phyloP scores from a whole-genome alignment of 495 filamentous ascomycete species.

The Cairneyella variabilis region DNA sequence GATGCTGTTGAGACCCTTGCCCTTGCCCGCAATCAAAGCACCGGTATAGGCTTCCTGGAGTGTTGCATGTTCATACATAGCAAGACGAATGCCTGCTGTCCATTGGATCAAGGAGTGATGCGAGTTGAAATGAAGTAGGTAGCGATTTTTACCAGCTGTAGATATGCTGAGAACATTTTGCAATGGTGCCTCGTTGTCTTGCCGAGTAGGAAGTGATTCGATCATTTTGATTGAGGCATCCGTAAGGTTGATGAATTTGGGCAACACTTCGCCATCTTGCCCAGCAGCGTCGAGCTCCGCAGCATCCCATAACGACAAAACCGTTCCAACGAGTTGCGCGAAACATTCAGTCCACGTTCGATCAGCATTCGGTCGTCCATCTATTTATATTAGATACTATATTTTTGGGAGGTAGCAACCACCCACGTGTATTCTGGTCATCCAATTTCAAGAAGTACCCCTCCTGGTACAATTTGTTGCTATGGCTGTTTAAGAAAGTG shows the following conservation, averaged over 20 bases:
- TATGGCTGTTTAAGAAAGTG: slow-evolving; percentile 88
- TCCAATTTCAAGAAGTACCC: slow-evolving; percentile 96
- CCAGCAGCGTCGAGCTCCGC: slow-evolving; percentile 85
- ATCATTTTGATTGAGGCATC: slow-evolving; percentile 99
- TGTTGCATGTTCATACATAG: slow-evolving; percentile 92
- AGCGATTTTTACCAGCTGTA: slow-evolving; percentile 92
- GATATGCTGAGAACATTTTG: slow-evolving; percentile 95
- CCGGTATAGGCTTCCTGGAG: slow-evolving; percentile 97
- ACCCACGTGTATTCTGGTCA: slow-evolving; percentile 82
- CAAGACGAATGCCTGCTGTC: slow-evolving; percentile 90
- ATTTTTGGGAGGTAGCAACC: neutral
- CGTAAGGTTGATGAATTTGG: slow-evolving; percentile 94
- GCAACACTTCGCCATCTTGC: slow-evolving; percentile 77
- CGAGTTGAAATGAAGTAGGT: slow-evolving; percentile 93
- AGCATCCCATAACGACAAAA: slow-evolving; percentile 94
- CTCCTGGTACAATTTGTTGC: slow-evolving; percentile 95
- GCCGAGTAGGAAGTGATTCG: slow-evolving; percentile 80
- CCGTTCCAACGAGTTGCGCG: slow-evolving; percentile 91
- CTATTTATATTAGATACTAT: slow-evolving; percentile 49
- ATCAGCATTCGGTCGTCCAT: slow-evolving; percentile 80
- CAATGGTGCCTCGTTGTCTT: slow-evolving; percentile 67
- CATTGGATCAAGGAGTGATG: slow-evolving; percentile 90
- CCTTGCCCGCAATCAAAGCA: slow-evolving; percentile 92
- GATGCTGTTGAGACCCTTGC: slow-evolving; percentile 82
- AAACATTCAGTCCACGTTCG: slow-evolving; percentile 96